Conservation (phyloP, 2,329 filamentous ascomycete species). For the Didymella pinodella region DNA sequence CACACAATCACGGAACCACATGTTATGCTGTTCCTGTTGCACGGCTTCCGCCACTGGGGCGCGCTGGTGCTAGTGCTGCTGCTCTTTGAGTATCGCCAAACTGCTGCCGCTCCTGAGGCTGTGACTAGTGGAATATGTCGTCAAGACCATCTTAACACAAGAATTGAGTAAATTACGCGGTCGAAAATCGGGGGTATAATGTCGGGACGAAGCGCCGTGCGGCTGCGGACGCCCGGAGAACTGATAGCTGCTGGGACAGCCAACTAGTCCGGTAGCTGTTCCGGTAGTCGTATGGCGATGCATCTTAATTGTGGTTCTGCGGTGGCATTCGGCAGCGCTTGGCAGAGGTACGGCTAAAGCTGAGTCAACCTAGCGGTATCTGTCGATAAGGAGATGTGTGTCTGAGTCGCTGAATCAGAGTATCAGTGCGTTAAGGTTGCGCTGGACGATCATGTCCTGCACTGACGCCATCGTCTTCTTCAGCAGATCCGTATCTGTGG, state of each 20-base stretch:
- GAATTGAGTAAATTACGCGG: constrained; percentile 30
- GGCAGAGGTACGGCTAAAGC: constrained; percentile 1
- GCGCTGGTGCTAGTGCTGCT: neutral
- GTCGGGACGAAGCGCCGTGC: constrained; percentile 23
- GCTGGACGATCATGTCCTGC: constrained; percentile 63
- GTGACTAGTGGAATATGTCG: constrained; percentile 26
- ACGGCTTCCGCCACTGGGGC: neutral
- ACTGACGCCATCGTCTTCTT: constrained; percentile 63
- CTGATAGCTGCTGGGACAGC: constrained; percentile 6
- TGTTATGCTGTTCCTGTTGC: neutral
- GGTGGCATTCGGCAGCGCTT: neutral
- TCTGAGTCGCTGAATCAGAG: constrained; percentile 37
- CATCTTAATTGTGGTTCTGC: neutral
- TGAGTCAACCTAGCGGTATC: constrained; percentile 1
- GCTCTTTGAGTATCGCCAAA: constrained; percentile 9
- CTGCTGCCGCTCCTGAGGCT: constrained; percentile 16
- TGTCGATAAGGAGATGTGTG: neutral
- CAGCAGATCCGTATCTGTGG: constrained; percentile 64
- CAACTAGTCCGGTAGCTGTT: neutral
- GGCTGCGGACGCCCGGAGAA: constrained; percentile 1
- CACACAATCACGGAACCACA: neutral
- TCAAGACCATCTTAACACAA: constrained; percentile 34
- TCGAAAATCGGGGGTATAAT: constrained; percentile 42
- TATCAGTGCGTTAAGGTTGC: constrained; percentile 60
- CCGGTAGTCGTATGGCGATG: neutral